These are phyloP conservation scores for Coemansia sp. DNA, from an alignment of 192 early-diverging fungal genomes.

Conservation along the genomic window DNA sequence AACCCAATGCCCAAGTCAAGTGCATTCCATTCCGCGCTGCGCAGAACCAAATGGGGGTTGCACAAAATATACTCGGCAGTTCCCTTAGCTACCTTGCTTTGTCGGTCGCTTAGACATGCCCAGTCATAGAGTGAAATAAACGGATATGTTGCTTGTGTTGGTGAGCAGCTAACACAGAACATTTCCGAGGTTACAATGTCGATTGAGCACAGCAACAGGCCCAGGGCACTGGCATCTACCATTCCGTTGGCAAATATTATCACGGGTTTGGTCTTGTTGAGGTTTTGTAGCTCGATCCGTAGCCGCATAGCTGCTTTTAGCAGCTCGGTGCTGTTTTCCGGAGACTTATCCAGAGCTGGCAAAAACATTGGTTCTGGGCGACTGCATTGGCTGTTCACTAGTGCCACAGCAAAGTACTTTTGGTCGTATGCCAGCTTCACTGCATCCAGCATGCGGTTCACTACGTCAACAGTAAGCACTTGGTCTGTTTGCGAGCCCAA, in stretches of 20 bases:
- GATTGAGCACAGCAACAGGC: conserved; percentile 18
- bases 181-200: conserved; percentile 31
- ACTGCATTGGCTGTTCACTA: conserved; percentile 15
- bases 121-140: conserved; percentile 30
- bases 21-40: conserved; percentile 34
- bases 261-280: conserved; percentile 32
- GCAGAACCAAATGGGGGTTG: conserved; percentile 20
- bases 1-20: conserved; percentile 26
- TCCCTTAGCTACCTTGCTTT: conserved; percentile 7
- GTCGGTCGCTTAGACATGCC: conserved; percentile 15
- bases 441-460: conserved; percentile 9
- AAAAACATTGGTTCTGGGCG: conserved; percentile 18
- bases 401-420: conserved; percentile 24
- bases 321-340: not conserved
- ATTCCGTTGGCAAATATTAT: conserved; percentile 34
- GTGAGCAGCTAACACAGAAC: conserved; percentile 8
- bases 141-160: conserved; percentile 12
- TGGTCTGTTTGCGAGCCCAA: not conserved
- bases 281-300: conserved; percentile 29
- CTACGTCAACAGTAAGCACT: conserved; percentile 14
- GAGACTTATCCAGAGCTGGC: conserved; percentile 17
- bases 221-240: conserved; percentile 28
- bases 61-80: conserved; percentile 34
- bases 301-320: conserved; percentile 19
- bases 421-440: conserved; percentile 11